Conservation (phyloP, 2,329 filamentous ascomycete genomes). For the Parastagonospora nodorum region DNA sequence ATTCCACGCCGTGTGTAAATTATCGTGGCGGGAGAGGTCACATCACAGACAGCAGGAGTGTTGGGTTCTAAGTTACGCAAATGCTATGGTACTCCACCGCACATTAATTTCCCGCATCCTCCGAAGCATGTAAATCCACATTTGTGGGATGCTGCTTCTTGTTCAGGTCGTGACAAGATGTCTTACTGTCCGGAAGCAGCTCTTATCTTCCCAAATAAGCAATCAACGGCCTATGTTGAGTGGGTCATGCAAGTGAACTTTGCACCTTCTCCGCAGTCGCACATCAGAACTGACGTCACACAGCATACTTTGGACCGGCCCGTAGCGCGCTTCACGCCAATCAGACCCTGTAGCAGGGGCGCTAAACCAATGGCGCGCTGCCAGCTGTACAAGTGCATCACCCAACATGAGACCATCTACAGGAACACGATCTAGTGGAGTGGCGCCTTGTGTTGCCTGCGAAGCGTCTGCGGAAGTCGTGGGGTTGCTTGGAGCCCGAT, state of each 20-base stretch:
- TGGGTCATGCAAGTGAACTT: conserved; percentile 13
- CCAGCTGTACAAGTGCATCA: conserved; percentile 45
- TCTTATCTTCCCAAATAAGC: conserved; percentile 16
- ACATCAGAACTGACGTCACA: conserved; percentile 29
- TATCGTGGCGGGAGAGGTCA: too few species aligned
- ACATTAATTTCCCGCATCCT: too few species aligned
- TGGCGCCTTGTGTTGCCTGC: conserved; percentile 14
- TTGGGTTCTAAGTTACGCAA: too few species aligned
- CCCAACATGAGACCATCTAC: conserved; percentile 29
- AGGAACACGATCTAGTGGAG: conserved; percentile 16
- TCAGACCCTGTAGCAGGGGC: conserved; percentile 14
- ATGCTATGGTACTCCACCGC: too few species aligned
- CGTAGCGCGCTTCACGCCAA: conserved; percentile 31
- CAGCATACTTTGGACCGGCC: conserved; percentile 31
- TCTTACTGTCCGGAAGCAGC: conserved; percentile 7
- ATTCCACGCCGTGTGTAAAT: too few species aligned
- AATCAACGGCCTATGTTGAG: conserved; percentile 11
- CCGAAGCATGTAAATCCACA: too few species aligned
- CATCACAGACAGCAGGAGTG: too few species aligned
- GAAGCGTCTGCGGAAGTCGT: conserved; percentile 17
- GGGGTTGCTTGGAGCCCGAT: conserved; percentile 23
- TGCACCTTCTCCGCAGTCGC: conserved; percentile 6
- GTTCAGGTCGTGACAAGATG: conserved; percentile 6
- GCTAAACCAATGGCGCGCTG: conserved; percentile 37
- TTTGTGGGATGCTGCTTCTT: too few species aligned